Conservation (phyloP, 805 yeast genomes). For the Debaryomyces castellii region DNA sequence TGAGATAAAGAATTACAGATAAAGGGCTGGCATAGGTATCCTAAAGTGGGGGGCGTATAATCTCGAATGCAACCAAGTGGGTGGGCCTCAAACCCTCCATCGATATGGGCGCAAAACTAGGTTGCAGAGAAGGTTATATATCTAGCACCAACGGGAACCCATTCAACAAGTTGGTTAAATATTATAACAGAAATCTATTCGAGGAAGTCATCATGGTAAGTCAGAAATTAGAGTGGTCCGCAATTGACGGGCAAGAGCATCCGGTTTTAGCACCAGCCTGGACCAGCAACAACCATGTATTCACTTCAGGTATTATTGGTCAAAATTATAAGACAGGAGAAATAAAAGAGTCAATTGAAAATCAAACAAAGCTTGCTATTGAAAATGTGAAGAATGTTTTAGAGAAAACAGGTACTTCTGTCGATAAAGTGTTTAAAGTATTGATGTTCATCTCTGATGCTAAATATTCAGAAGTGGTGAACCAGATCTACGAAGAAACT, state of each 20-base stretch:
- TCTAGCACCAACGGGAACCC: too few relatives aligned
- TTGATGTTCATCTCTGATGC: slow-evolving; percentile 47
- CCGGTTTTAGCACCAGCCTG: slow-evolving; percentile 30
- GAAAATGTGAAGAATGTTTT: slow-evolving; percentile 42
- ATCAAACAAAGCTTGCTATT: slow-evolving; percentile 48
- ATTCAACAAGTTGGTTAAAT: too few relatives aligned
- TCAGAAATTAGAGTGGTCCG: slow-evolving; percentile 22
- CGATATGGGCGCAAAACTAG: too few relatives aligned
- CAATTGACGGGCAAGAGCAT: slow-evolving; percentile 29
- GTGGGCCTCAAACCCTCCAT: too few relatives aligned
- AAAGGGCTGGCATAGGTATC: too few relatives aligned
- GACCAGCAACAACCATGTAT: slow-evolving; percentile 30
- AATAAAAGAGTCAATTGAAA: slow-evolving; percentile 41
- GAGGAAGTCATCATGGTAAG: too few relatives aligned
- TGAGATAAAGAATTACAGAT: too few relatives aligned
- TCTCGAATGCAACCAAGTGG: too few relatives aligned
- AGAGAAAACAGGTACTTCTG: slow-evolving; percentile 44
- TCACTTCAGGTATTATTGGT: slow-evolving; percentile 52
- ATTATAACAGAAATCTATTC: too few relatives aligned
- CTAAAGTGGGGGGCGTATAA: too few relatives aligned
- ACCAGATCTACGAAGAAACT: slow-evolving; percentile 45
- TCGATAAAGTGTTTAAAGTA: slow-evolving; percentile 49
- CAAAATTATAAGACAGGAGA: slow-evolving; percentile 37
- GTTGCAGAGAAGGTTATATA: too few relatives aligned
- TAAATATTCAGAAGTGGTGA: slow-evolving; percentile 41